Base-by-base conservation (phyloP, 768 basidiomycete species). In the Arthromyces matolae region DNA sequence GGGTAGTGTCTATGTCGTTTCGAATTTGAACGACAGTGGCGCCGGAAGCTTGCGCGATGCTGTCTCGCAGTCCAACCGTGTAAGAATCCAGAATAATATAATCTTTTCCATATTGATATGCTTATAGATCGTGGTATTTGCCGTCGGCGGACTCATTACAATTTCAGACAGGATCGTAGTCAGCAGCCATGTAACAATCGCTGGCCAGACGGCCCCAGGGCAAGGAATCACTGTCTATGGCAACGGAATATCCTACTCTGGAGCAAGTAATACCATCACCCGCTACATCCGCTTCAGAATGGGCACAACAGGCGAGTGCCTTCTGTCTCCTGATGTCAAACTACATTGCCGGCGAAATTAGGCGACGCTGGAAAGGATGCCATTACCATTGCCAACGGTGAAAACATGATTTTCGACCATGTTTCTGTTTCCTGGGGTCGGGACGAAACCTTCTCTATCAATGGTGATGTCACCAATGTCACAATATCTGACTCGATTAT, bases 221-320 rank as follows among this genome's bases (percentile, higher is more conserved):
- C 65, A 67, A 54, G 67, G 66, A n/a, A 69, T 69, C 22, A 69
- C 66, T 18, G 61, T 68, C 34, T 66, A 65, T 44, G 67, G 67
- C 8, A 67, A 69, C 40, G 66, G 64, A 23, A 45, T 65, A 34
- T 64, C 63, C 10, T 67, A 66, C 34, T 69, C 67, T 5, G 50
- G 45, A 7, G 64, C 66, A 10, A 42, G 55, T 39, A 62, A 69
- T 47, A 64, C 54, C 24, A 56, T 56, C 18, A 56, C 54, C 16
- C 51, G 51, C 18, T 56, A 55, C 27, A 55, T 55, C 40, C 54
- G 54, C 35, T 55, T 46, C n/a, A 52, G 54, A 39, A 68, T 68
- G 66, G 66, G 66, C 18, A 60, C 36, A 5, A 40, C 52, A 20
- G 64, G 66, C 65, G 37, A 31, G 53, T 35, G n/a, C n/a, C n/a